Evolutionary conservation across 805 yeast genomes (phyloP).

Genomic region (Candida manassasensis): DNA sequence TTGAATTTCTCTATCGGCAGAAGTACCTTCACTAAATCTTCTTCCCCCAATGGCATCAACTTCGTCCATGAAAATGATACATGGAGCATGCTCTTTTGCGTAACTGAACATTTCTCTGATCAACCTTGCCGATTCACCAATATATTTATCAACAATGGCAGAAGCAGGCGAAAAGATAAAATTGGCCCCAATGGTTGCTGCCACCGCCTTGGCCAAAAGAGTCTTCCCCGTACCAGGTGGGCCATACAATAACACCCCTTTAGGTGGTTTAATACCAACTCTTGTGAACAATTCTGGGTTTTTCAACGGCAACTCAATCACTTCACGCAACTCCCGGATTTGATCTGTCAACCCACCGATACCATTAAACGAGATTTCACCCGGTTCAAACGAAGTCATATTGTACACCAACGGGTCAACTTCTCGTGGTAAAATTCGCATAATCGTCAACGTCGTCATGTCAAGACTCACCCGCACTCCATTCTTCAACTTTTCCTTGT

Average conservation of each 20-base stretch:
- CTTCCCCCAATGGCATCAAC: constrained; percentile 99
- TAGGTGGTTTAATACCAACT: constrained; percentile 98
- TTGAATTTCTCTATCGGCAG: constrained; percentile 98
- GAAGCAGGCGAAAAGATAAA: constrained; percentile 98
- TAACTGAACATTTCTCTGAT: constrained; percentile 97
- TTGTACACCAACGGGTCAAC: constrained; percentile 97
- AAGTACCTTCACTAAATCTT: constrained; percentile 95
- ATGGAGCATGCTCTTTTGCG: constrained; percentile 97
- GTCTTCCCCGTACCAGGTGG: constrained; percentile 99
- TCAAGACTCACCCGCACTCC: constrained; percentile 96
- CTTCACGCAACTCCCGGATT: constrained; percentile 94
- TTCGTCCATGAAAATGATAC: constrained; percentile 98
- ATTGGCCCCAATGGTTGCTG: constrained; percentile 97
- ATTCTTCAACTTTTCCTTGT: constrained; percentile 74
- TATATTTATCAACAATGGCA: constrained; percentile 95
- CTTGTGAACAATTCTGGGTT: constrained; percentile 94
- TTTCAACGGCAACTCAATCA: constrained; percentile 92
- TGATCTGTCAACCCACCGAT: constrained; percentile 97
- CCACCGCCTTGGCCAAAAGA: constrained; percentile 92
- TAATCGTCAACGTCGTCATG: constrained; percentile 95
- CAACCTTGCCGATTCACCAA: constrained; percentile 95
- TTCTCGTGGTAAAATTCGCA: constrained; percentile 96
- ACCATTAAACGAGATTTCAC: constrained; percentile 88
- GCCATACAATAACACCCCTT: constrained; percentile 93
- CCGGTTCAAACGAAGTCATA: constrained; percentile 98